Conservation (phyloP, 2,329 filamentous ascomycete species). For the Bipolaris gigantea region DNA sequence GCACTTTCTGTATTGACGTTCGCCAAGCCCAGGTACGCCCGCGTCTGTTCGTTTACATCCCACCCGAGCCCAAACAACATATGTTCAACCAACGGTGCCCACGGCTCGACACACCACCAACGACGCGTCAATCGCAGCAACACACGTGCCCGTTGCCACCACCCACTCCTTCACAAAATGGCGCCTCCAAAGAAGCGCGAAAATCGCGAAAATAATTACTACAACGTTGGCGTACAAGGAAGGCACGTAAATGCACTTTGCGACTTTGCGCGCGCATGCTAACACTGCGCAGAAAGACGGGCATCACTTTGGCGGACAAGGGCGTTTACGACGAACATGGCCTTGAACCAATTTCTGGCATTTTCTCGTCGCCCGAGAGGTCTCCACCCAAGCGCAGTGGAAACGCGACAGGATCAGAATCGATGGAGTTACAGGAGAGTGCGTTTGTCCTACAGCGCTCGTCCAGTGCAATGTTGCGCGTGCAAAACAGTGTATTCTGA, state of each 20-base stretch:
- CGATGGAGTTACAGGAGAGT: conserved; percentile 68
- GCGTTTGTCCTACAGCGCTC: conserved; percentile 29
- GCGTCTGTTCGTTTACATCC: conserved; percentile 16
- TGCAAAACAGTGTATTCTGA: neutral
- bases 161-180: conserved; percentile 22
- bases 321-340: conserved; percentile 87
- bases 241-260: conserved; percentile 28
- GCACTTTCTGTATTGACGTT: neutral
- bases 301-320: conserved; percentile 75
- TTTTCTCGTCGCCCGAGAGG: conserved; percentile 86
- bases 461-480: neutral
- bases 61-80: conserved; percentile 27
- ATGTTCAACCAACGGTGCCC: conserved; percentile 15
- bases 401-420: conserved; percentile 57
- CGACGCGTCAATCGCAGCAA: conserved; percentile 18
- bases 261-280: conserved; percentile 11
- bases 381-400: conserved; percentile 48
- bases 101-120: conserved; percentile 2
- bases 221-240: conserved; percentile 46
- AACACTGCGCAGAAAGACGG: conserved; percentile 72
- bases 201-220: conserved; percentile 46
- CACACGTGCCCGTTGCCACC: conserved; percentile 17
- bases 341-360: conserved; percentile 80
- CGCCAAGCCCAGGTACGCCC: conserved; percentile 12
- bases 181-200: conserved; percentile 43